A percentile compares a stretch with the other conserved stretches of the same genome.
phyloP scores from a whole-genome alignment of 108 stramenopile species.

The Skeletonema marinoi region DNA sequence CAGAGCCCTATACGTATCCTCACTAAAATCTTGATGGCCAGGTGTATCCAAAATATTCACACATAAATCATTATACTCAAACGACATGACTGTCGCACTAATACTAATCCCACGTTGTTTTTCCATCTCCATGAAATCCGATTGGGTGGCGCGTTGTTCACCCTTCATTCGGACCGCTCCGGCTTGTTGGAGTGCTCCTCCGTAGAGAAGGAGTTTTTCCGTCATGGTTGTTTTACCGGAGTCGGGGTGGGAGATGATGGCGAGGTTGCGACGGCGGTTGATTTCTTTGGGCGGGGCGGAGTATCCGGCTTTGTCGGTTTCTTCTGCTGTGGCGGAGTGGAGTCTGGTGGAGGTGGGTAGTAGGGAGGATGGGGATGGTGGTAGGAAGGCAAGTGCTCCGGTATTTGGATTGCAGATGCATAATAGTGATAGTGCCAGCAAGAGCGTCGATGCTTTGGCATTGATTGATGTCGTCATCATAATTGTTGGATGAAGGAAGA shows the following conservation, averaged over 20 bases:
- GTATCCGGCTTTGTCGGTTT: neutral
- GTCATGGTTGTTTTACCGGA: conserved; percentile 97
- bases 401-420: neutral
- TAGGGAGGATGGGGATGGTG: neutral
- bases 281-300: conserved; percentile 74
- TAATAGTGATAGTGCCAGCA: neutral
- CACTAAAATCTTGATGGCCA: conserved; percentile 93
- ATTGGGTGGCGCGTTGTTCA: conserved; percentile 79
- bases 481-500: neutral
- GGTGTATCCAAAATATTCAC: conserved; percentile 90
- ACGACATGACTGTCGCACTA: conserved; percentile 90
- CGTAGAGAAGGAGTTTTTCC: conserved; percentile 92
- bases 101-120: conserved; percentile 94
- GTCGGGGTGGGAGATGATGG: conserved; percentile 97
- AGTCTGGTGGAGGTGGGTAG: neutral
- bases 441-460: neutral
- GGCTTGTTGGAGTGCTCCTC: conserved; percentile 93
- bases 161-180: conserved; percentile 94
- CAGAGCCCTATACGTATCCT: conserved; percentile 95
- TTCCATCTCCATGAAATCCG: conserved; percentile 97
- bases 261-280: conserved; percentile 88
- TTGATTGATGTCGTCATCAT: neutral
- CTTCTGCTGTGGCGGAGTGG: neutral
- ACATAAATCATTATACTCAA: conserved; percentile 81
- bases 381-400: neutral